These are phyloP conservation scores for Cenchrus americanus DNA, from an alignment of 176 grass and related monocot species.

Conservation along the genomic window DNA sequence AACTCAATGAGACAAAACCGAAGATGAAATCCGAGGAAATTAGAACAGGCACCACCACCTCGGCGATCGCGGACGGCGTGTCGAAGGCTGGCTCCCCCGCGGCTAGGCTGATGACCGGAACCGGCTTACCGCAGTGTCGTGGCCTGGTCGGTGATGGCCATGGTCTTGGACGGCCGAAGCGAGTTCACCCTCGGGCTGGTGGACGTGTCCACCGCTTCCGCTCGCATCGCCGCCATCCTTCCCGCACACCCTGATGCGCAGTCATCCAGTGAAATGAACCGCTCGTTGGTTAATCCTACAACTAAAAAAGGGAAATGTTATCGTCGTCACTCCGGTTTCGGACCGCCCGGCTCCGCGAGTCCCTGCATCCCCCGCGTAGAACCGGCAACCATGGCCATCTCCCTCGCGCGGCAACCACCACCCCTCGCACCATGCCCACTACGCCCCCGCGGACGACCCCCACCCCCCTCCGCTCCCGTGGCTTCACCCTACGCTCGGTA, in stretches of 20 bases:
- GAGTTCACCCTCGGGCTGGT: constrained; percentile 78
- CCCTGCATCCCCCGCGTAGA: too few species aligned
- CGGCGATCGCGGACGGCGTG: constrained; percentile 54
- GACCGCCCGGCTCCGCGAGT: too few species aligned
- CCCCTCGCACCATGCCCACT: too few species aligned
- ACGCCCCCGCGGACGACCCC: too few species aligned
- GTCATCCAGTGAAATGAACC: neutral
- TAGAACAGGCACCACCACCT: constrained; percentile 39
- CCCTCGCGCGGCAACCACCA: too few species aligned
- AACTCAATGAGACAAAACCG: neutral
- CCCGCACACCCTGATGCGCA: neutral
- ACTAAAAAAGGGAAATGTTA: too few species aligned
- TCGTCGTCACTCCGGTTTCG: too few species aligned
- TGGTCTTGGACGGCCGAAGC: constrained; percentile 82
- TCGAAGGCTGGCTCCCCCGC: constrained; percentile 76
- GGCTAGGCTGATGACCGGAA: constrained; percentile 68
- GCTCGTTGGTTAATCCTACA: neutral
- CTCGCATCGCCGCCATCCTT: constrained; percentile 37
- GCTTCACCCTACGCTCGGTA: too few species aligned
- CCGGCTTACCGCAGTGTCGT: constrained; percentile 73
- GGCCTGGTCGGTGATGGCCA: constrained; percentile 87
- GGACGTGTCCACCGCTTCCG: constrained; percentile 58
- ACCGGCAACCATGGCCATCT: too few species aligned
- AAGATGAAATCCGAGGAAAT: too few species aligned
- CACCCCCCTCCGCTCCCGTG: too few species aligned